Evolutionary conservation across 345 rosid species (phyloP).

Genomic region (Anastatica hierochuntica): DNA sequence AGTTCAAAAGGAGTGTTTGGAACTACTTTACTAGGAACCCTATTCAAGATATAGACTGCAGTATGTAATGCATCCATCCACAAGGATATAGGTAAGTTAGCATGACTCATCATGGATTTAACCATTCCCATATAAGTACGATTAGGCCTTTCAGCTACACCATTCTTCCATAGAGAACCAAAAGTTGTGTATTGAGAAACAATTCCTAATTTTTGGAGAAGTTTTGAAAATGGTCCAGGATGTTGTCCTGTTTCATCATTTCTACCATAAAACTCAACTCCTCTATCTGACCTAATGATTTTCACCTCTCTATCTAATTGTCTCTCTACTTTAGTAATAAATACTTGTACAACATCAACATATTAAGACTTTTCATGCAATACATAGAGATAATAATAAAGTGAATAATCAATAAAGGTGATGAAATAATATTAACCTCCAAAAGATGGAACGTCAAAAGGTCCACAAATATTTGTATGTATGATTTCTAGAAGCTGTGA

Average conservation of each 20-base stretch:
- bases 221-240: neutral
- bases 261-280: neutral
- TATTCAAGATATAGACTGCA: neutral
- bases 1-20: neutral
- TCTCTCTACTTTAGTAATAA: neutral
- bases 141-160: slow-evolving; percentile 1
- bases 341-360: neutral
- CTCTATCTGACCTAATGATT: slow-evolving; percentile 1
- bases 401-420: neutral
- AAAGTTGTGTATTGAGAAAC: neutral
- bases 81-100: neutral
- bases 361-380: too few relatives aligned
- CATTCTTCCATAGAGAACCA: slow-evolving; percentile 10
- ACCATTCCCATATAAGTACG: slow-evolving; percentile 1
- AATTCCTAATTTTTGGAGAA: neutral
- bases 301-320: slow-evolving; percentile 5
- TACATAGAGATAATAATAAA: slow-evolving; percentile 5
- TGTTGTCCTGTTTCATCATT: neutral
- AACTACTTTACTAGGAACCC: neutral
- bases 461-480: neutral
- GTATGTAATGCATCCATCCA: slow-evolving; percentile 7
- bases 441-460: neutral
- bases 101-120: slow-evolving; percentile 1
- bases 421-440: neutral
- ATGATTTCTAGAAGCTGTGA: neutral